Evolutionary conservation across 1,284 basidiomycete genomes (phyloP).

Genomic region (Cryptococcus sp.): DNA sequence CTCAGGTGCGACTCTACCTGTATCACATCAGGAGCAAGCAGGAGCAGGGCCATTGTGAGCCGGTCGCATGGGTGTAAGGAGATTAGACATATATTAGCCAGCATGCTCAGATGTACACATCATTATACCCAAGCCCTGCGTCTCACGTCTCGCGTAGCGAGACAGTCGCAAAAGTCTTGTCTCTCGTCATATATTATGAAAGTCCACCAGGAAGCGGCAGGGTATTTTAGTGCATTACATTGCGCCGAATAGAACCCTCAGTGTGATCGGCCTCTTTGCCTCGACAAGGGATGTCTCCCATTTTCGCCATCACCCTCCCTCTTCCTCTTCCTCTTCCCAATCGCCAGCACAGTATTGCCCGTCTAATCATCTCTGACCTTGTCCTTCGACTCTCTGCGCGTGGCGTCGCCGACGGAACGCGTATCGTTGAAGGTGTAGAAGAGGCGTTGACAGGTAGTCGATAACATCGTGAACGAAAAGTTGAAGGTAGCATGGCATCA

Average conservation of each 20-base stretch:
- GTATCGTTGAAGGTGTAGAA: too few species aligned
- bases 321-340: slow-evolving; percentile 27
- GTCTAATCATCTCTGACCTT: slow-evolving; percentile 10
- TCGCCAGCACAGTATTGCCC: slow-evolving; percentile 2
- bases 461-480: too few species aligned
- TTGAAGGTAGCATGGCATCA: neutral
- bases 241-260: too few species aligned
- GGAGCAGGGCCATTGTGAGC: too few species aligned
- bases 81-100: neutral
- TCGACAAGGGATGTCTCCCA: too few species aligned
- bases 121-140: neutral
- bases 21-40: too few species aligned
- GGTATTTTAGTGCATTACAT: slow-evolving; percentile 13
- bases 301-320: neutral
- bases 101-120: slow-evolving; percentile 7
- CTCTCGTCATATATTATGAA: too few species aligned
- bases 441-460: too few species aligned
- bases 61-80: too few species aligned
- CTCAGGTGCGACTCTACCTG: neutral
- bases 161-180: neutral
- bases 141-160: neutral
- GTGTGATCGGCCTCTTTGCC: too few species aligned
- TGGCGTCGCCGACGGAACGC: neutral
- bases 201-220: neutral
- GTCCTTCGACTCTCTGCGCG: slow-evolving; percentile 43